Evolutionary conservation across 495 filamentous ascomycete genomes (phyloP), one percentile per base, ranked within the genome.

Genomic region (Hypoxylon intermedium): DNA sequence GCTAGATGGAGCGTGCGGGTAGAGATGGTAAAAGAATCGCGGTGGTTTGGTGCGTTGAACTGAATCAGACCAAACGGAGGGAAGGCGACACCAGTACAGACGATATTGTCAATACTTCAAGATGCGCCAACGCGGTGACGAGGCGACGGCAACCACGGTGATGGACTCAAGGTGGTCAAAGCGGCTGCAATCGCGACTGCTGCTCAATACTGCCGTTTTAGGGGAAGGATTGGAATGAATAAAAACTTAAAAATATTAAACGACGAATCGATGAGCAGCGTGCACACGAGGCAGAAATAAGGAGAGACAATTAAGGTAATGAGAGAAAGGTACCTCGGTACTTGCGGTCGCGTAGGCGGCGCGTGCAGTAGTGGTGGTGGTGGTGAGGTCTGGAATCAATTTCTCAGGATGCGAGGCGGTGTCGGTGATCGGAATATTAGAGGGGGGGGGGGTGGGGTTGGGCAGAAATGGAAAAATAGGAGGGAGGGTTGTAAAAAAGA

Each of bases 401-500:
- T 53, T 65, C 56, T 66, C 59, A 66, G 67, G 61, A 62, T 45
- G 59, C 52, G 58, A 61, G 68, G 68, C 58, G 67, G 62, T 65
- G 58, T 68, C 64, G 67, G 65, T 68, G 68, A 56, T 62, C 59
- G 61, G 61, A 58, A 69, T 67, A 60, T 60, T 65, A 67, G 62
- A 60, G 55, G 60, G 56, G 67, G 56, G 67, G 63, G 65, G 65
- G 65, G 61, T 62, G 61, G 57, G 62, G 66, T 65, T 67, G 68
- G 65, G 64, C 60, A 69, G 68, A 65, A 68, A 71, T 65, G 53
- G 66, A 71, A 65, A 69, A 71, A 71, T 71, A 72, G 67, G 60
- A 72, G 63, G 69, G 58, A 72, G 68, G 69, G 69, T 70, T 69
- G 67, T 53, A 59, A 70, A 72, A 72, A 69, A 64, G 51, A 67